A percentile compares a stretch with the other conserved stretches of the same genome.
These are phyloP conservation scores for Hymenoscyphus linearis DNA, from an alignment of 2,329 filamentous ascomycete species.

Conservation along the genomic window DNA sequence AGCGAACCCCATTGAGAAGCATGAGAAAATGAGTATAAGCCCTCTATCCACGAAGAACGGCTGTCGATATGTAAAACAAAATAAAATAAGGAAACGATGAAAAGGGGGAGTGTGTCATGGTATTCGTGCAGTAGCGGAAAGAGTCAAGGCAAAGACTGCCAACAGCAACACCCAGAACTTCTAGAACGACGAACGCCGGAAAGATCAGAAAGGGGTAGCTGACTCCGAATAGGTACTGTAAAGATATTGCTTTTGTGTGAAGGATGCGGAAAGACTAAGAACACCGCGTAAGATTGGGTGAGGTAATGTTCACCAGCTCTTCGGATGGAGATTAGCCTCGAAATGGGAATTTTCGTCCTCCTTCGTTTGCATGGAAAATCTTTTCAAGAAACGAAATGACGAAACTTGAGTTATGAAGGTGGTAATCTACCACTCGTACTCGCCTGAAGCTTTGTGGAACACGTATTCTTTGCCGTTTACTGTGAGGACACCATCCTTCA, in stretches of 20 bases:
- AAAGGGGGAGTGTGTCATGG: neutral
- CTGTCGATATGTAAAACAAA: neutral
- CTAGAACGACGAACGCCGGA: neutral
- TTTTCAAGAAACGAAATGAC: neutral
- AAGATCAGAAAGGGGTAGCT: neutral
- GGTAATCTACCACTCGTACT: constrained; percentile 82
- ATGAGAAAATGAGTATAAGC: neutral
- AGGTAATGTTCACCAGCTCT: neutral
- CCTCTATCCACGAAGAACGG: neutral
- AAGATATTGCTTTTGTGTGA: neutral
- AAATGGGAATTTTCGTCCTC: neutral
- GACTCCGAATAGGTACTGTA: neutral
- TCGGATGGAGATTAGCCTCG: neutral
- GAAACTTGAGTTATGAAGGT: neutral
- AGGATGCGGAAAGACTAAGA: neutral
- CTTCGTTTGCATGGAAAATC: neutral
- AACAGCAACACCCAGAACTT: neutral
- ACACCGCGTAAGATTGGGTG: neutral
- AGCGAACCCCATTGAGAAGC: neutral
- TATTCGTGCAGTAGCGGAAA: neutral
- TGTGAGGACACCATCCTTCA: constrained; percentile 93
- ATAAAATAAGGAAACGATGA: neutral
- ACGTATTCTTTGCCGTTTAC: constrained; percentile 94
- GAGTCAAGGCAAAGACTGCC: neutral
- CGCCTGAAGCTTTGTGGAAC: constrained; percentile 94